These are phyloP conservation scores for Racocetra persica DNA, from an alignment of 371 early-diverging fungal genomes.

Conservation along the genomic window DNA sequence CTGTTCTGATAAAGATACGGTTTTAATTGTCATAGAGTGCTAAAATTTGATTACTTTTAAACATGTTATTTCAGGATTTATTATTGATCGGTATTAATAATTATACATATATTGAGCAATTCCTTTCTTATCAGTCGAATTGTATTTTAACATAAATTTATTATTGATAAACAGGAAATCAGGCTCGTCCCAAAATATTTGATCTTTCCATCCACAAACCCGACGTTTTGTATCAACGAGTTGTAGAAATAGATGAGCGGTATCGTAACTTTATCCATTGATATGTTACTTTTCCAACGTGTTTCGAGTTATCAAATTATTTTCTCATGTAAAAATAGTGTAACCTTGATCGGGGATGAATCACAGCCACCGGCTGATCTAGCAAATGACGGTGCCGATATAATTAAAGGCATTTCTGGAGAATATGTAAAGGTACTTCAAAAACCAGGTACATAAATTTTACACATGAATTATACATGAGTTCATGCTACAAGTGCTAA, in stretches of 20 bases:
- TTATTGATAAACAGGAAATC: conserved; percentile 74
- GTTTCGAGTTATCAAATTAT: background rate
- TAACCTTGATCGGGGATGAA: conserved; percentile 79
- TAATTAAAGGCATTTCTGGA: conserved; percentile 82
- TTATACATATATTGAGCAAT: background rate
- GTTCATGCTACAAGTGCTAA: background rate
- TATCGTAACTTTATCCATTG: conserved; percentile 42
- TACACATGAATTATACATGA: background rate
- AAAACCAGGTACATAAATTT: conserved; percentile 63
- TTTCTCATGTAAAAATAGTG: conserved; percentile 50
- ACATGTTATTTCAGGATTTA: conserved; percentile 55
- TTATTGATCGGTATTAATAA: conserved; percentile 63
- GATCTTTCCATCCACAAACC: conserved; percentile 85
- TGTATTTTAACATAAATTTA: background rate
- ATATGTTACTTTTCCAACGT: background rate
- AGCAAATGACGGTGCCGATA: conserved; percentile 51
- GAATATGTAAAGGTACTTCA: conserved; percentile 81
- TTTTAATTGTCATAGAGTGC: background rate
- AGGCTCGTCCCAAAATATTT: conserved; percentile 93
- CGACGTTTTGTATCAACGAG: conserved; percentile 84
- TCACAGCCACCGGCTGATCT: conserved; percentile 63
- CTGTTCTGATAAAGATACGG: background rate
- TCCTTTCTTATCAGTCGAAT: background rate
- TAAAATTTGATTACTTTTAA: background rate
- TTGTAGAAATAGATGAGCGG: conserved; percentile 91